Evolutionary conservation across 768 basidiomycete genomes (phyloP).

Genomic region (Tulasnella sp.): DNA sequence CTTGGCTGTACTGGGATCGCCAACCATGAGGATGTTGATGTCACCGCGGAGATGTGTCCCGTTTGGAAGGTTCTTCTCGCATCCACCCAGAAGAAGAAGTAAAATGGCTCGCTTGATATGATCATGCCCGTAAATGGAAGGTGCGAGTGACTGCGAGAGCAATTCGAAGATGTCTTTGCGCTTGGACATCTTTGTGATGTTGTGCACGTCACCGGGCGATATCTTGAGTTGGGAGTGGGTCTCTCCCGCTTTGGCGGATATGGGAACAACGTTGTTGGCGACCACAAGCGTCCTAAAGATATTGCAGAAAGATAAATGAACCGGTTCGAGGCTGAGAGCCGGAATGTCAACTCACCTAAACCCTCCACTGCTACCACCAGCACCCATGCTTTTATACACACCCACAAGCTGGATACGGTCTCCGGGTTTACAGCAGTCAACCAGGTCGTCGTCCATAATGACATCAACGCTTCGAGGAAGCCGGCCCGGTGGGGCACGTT

Average conservation of each 20-base stretch:
- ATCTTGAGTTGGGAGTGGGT: constrained; percentile 90
- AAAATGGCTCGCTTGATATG: constrained; percentile 93
- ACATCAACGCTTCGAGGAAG: constrained; percentile 95
- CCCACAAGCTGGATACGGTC: constrained; percentile 97
- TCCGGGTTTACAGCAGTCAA: constrained; percentile 96
- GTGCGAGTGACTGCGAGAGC: constrained; percentile 91
- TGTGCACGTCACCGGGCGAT: constrained; percentile 90
- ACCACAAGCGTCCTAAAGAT: constrained; percentile 75
- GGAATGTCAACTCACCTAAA: constrained; percentile 67
- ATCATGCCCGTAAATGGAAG: constrained; percentile 95
- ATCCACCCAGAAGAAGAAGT: constrained; percentile 89
- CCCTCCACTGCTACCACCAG: constrained; percentile 74
- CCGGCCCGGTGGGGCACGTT: constrained; percentile 95
- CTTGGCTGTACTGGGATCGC: constrained; percentile 98
- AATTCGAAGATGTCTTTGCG: constrained; percentile 80
- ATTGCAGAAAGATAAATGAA: constrained; percentile 27
- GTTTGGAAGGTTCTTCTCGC: constrained; percentile 95
- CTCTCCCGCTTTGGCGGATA: constrained; percentile 92
- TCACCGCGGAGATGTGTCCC: constrained; percentile 99
- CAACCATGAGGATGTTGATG: constrained; percentile 99
- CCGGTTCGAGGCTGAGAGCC: constrained; percentile 20
- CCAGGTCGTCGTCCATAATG: constrained; percentile 91
- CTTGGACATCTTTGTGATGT: constrained; percentile 90
- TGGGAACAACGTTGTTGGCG: constrained; percentile 90
- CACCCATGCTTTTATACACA: constrained; percentile 89